Conservation (phyloP, 1,139 yeast genomes). For the Geotrichum bryndzae region DNA sequence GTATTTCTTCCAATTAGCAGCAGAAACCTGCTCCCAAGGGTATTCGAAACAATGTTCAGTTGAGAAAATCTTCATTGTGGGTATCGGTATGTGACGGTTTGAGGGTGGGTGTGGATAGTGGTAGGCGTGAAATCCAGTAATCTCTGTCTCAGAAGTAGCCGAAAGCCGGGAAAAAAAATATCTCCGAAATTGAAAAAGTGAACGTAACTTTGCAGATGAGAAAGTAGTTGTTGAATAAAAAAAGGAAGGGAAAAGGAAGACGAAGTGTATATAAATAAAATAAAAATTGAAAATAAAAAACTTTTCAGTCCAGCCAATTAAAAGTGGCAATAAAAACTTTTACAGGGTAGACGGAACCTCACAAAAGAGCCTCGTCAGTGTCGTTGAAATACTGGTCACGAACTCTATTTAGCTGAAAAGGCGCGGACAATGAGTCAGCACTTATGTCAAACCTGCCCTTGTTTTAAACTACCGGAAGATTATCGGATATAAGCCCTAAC, state of each 20-base stretch:
- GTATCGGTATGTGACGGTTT: not conserved
- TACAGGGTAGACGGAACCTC: not conserved
- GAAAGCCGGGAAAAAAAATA: not conserved
- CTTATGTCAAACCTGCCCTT: not conserved
- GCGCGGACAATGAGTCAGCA: not conserved
- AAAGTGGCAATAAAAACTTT: not conserved
- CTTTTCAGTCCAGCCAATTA: not conserved
- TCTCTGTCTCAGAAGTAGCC: not conserved
- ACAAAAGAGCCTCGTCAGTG: not conserved
- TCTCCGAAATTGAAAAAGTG: not conserved
- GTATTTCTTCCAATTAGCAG: conserved; percentile 95
- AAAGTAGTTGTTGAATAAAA: not conserved
- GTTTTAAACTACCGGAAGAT: not conserved
- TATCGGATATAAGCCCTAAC: not conserved
- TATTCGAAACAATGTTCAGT: conserved; percentile 65
- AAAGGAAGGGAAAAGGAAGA: not conserved
- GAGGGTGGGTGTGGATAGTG: not conserved
- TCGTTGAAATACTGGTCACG: not conserved
- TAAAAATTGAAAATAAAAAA: not conserved
- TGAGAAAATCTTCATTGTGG: conserved; percentile 67
- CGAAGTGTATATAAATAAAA: not conserved
- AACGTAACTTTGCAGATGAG: not conserved
- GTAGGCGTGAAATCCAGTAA: not conserved
- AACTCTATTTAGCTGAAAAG: not conserved
- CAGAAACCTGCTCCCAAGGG: conserved; percentile 91